phyloP scores from a whole-genome alignment of 345 rosid genomes.

The Pugionium dolabratum region DNA sequence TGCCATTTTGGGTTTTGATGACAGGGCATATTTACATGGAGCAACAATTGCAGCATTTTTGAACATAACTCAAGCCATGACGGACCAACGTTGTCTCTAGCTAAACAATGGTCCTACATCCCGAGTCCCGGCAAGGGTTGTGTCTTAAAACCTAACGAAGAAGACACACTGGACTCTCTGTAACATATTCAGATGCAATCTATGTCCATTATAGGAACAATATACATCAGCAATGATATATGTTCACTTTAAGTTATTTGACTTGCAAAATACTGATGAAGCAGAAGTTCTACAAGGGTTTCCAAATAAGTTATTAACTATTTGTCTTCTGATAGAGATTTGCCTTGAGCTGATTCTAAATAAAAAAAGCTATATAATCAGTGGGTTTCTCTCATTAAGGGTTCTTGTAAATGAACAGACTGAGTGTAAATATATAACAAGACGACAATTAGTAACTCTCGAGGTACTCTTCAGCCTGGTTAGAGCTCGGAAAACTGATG shows the following conservation, averaged over 20 bases:
- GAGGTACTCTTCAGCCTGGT: constrained; percentile 21
- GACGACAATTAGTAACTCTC: constrained; percentile 9
- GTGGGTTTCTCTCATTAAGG: not conserved
- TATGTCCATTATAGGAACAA: no score
- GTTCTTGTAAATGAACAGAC: constrained; percentile 28
- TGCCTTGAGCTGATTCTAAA: no score
- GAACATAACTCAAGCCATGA: constrained; percentile 95
- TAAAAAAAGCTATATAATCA: constrained; percentile 18
- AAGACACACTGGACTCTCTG: constrained; percentile 3
- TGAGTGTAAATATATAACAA: not conserved
- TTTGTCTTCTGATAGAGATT: no score
- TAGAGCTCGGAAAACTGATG: constrained; percentile 32
- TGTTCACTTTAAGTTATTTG: no score
- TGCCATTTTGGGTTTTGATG: constrained; percentile 5
- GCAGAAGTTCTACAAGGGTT: no score
- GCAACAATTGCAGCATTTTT: constrained; percentile 89
- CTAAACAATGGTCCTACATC: constrained; percentile 5
- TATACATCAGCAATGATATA: no score
- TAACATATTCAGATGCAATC: constrained; percentile 11
- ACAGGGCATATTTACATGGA: constrained; percentile 86
- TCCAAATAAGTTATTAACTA: no score
- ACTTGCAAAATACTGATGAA: no score
- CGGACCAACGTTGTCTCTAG: constrained; percentile 96
- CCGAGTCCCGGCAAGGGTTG: not conserved
- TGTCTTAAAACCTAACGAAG: not conserved